Evolutionary conservation across 495 filamentous ascomycete genomes (phyloP), one percentile per base, ranked within the genome.

Genomic region (Penicillium cataractarum): DNA sequence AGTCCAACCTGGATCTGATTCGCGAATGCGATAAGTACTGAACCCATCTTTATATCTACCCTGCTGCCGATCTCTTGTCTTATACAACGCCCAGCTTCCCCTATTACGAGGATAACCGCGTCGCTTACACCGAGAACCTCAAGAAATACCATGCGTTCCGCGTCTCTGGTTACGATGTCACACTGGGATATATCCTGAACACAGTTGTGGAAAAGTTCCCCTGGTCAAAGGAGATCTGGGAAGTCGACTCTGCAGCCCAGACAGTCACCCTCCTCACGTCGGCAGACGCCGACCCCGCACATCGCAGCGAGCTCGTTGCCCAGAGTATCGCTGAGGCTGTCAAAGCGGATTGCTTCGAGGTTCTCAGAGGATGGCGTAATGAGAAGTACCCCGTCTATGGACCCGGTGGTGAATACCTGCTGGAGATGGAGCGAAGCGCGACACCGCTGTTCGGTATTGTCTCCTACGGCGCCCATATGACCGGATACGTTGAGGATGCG

Each of bases 391-490:
- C 92, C 0, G 84, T 97, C 15, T 95, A 90, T 66, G 90, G 85
- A 0, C 85, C 81, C 6, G 78, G 82, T 8, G 77, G 80, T 5
- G 82, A 90, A 66, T 76, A 90, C 35, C 74, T 93, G 4, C 89
- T 91, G 67, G 88, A 84, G 73, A 86, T 94, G 68, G 95, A 99
- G 76, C 84, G 95, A 31, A 80, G 83, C 35, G 93, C 90, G 6
- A 86, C 83, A 50, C 84, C 91, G 5, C 75, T 98, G n/a, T 90
- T 98, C 54, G 95, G 95, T 9, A 80, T 95, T 8, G 87, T 91
- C 31, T 90, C 88, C 12, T 98, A 96, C 74, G 95, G 95, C 13
- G 89, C 94, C 26, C 96, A 99, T 74, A 86, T 96, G 86, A 94
- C 86, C 12, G 90, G 85, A 8, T 97, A 90, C 65, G 82, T 89